phyloP scores from a whole-genome alignment of 2,329 filamentous ascomycete species.

The Epichloe sylvatica region DNA sequence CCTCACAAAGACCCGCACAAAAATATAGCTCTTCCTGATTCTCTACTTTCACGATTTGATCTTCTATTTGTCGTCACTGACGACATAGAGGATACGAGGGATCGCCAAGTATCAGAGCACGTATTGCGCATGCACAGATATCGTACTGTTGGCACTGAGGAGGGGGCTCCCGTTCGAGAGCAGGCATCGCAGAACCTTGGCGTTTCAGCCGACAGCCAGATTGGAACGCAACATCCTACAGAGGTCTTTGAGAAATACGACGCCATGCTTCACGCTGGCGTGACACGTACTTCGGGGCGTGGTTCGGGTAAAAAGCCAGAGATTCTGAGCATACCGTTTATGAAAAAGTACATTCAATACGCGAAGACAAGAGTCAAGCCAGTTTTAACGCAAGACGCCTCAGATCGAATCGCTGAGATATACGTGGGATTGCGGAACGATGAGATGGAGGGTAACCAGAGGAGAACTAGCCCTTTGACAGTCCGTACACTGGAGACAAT shows the following conservation, averaged over 20 bases:
- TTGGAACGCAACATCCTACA: constrained; percentile 58
- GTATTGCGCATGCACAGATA: constrained; percentile 96
- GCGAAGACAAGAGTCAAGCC: constrained; percentile 87
- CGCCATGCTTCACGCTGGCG: constrained; percentile 85
- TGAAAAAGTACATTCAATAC: constrained; percentile 99
- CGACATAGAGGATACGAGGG: constrained; percentile 87
- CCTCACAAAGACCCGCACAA: constrained; percentile 97
- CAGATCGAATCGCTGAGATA: constrained; percentile 78
- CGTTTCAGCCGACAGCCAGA: constrained; percentile 69
- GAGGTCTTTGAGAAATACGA: constrained; percentile 96
- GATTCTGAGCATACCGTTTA: constrained; percentile 89
- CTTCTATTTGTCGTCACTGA: constrained; percentile 94
- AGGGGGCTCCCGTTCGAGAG: constrained; percentile 82
- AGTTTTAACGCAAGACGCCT: constrained; percentile 76
- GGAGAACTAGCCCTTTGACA: constrained; percentile 87
- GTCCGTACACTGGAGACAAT: constrained; percentile 94
- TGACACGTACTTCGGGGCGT: constrained; percentile 60
- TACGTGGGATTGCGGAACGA: constrained; percentile 93
- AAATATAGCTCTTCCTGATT: constrained; percentile 95
- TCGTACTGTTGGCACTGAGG: constrained; percentile 80
- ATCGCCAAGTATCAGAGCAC: constrained; percentile 87
- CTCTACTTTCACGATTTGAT: constrained; percentile 94
- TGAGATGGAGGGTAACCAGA: constrained; percentile 85
- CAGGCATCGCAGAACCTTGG: constrained; percentile 71
- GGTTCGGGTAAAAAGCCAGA: constrained; percentile 66